These are phyloP conservation scores for Neospermospora avenae DNA, from an alignment of 2,329 filamentous ascomycete species.

Conservation along the genomic window DNA sequence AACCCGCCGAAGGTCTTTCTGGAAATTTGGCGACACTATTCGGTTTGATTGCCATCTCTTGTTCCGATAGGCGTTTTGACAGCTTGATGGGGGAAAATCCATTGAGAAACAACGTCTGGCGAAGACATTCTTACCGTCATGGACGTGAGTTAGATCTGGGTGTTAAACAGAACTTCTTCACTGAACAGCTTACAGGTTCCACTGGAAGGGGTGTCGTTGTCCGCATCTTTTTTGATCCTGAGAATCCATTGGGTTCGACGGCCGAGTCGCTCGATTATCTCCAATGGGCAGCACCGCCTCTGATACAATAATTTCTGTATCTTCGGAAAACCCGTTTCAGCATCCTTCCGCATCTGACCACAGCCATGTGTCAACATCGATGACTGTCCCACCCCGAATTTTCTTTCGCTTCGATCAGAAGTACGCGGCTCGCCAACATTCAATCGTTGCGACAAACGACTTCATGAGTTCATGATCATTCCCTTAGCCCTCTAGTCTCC, in stretches of 20 bases:
- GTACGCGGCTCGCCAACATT: too few relatives aligned
- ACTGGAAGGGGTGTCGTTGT: slow-evolving; percentile 25
- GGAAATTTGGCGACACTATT: slow-evolving; percentile 26
- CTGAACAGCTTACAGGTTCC: slow-evolving; percentile 11
- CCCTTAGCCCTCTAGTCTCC: too few relatives aligned
- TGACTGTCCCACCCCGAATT: too few relatives aligned
- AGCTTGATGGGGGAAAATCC: too few relatives aligned
- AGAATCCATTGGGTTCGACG: slow-evolving; percentile 27
- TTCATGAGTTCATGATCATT: too few relatives aligned
- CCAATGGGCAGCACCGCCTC: slow-evolving; percentile 16
- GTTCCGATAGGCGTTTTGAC: not conserved
- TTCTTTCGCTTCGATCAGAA: too few relatives aligned
- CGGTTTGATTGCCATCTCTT: slow-evolving; percentile 29
- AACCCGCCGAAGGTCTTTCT: slow-evolving; percentile 16
- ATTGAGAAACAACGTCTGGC: slow-evolving; percentile 8
- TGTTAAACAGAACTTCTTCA: not conserved
- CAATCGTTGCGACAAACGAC: too few relatives aligned
- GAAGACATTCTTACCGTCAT: slow-evolving; percentile 10
- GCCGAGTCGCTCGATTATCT: slow-evolving; percentile 12
- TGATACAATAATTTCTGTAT: not conserved
- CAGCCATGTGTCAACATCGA: too few relatives aligned
- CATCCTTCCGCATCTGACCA: too few relatives aligned
- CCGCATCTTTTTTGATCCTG: slow-evolving; percentile 28
- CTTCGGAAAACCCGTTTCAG: too few relatives aligned
- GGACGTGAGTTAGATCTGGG: slow-evolving; percentile 19